Conservation (phyloP, 768 basidiomycete genomes). For the Tricholoma terreum region DNA sequence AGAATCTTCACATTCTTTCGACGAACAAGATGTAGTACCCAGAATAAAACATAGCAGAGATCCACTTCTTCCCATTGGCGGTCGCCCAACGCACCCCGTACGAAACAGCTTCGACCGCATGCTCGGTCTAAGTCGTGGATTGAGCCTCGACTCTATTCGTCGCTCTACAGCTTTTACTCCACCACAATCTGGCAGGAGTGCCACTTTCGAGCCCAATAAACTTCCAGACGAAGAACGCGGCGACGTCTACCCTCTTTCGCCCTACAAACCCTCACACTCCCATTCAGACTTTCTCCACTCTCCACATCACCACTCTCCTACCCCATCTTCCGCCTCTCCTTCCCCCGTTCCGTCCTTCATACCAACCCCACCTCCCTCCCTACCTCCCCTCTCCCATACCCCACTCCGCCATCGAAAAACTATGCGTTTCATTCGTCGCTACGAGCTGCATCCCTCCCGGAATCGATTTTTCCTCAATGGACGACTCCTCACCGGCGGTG, state of each 20-base stretch:
- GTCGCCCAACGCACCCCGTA: slow-evolving; percentile 31
- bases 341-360: slow-evolving; percentile 17
- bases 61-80: slow-evolving; percentile 62
- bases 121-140: slow-evolving; percentile 48
- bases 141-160: slow-evolving; percentile 50
- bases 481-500: slow-evolving; percentile 77
- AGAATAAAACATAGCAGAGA: slow-evolving; percentile 66
- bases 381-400: slow-evolving; percentile 31
- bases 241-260: not conserved
- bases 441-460: slow-evolving; percentile 64
- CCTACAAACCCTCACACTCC: slow-evolving; percentile 22
- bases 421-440: slow-evolving; percentile 44
- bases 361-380: slow-evolving; percentile 12
- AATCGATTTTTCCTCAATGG: slow-evolving; percentile 78
- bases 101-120: slow-evolving; percentile 62
- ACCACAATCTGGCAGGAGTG: no score
- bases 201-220: not conserved
- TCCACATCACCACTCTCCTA: slow-evolving; percentile 11
- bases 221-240: slow-evolving; percentile 33
- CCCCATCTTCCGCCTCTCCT: slow-evolving; percentile 16
- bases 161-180: no score
- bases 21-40: slow-evolving; percentile 8
- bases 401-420: slow-evolving; percentile 26
- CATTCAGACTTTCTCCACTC: slow-evolving; percentile 33
- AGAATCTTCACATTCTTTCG: slow-evolving; percentile 12